Evolutionary conservation across 495 filamentous ascomycete genomes (phyloP).

Genomic region (Apodospora peruviana): DNA sequence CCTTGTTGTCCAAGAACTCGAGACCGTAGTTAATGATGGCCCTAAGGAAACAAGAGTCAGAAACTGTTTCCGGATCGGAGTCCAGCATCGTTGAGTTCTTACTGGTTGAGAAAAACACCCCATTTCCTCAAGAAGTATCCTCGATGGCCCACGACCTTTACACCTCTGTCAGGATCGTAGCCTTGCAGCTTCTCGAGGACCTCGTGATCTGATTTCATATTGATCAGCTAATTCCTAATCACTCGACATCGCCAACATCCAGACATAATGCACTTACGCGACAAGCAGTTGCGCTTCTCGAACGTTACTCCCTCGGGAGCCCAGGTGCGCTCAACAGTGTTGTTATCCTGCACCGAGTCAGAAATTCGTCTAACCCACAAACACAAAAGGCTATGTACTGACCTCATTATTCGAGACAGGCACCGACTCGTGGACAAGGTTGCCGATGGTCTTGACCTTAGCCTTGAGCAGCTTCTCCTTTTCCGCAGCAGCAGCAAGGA

Average conservation of each 20-base stretch:
- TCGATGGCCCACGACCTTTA: conserved; percentile 91
- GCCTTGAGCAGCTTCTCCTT: conserved; percentile 63
- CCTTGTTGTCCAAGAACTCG: conserved; percentile 73
- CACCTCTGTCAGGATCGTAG: conserved; percentile 88
- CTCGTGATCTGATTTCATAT: conserved; percentile 67
- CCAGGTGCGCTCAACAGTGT: conserved; percentile 70
- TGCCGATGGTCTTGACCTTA: conserved; percentile 83
- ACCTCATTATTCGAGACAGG: conserved; percentile 82
- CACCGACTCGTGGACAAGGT: conserved; percentile 88
- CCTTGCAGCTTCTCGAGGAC: conserved; percentile 83
- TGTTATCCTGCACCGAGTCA: conserved; percentile 57
- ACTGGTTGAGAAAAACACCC: conserved; percentile 75
- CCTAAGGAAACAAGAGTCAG: conserved; percentile 12
- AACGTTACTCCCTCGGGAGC: conserved; percentile 63
- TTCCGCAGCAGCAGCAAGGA: conserved; percentile 64
- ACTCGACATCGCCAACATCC: conserved; percentile 30
- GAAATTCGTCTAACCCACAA: neutral
- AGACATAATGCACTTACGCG: conserved; percentile 16
- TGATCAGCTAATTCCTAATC: neutral
- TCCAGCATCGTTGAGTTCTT: neutral
- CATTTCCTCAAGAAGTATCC: conserved; percentile 88
- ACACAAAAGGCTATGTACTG: conserved; percentile 29
- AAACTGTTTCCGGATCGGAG: neutral
- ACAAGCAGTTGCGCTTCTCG: conserved; percentile 48
- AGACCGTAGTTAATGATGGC: conserved; percentile 91